These are phyloP conservation scores for Phialocephala sp. DNA, from an alignment of 2,329 filamentous ascomycete genomes.

Conservation along the genomic window DNA sequence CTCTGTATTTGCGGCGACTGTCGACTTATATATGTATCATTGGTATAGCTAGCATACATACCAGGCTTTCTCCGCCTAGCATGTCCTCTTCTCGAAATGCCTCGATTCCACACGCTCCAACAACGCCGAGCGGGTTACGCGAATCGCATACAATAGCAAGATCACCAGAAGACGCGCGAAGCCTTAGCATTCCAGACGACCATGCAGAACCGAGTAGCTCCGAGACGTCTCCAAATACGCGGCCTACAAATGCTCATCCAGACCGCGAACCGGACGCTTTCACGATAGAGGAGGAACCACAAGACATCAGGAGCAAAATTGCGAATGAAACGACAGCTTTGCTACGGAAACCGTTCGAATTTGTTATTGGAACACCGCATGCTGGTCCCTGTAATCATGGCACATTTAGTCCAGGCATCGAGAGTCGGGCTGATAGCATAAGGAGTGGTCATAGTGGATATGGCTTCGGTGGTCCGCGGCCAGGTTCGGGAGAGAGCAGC, in stretches of 20 bases:
- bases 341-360: conserved; percentile 48
- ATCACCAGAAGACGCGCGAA: conserved; percentile 33
- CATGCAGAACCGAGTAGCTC: conserved; percentile 28
- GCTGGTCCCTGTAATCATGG: conserved; percentile 68
- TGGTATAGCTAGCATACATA: not conserved
- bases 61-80: not conserved
- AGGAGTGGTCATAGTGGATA: conserved; percentile 33
- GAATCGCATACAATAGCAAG: conserved; percentile 37
- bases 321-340: conserved; percentile 59
- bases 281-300: conserved; percentile 24
- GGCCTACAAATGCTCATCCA: conserved; percentile 26
- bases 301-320: conserved; percentile 24
- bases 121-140: conserved; percentile 39
- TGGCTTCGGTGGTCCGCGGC: conserved; percentile 32
- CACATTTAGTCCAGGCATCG: conserved; percentile 74
- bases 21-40: not conserved
- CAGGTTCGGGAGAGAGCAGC: conserved; percentile 24
- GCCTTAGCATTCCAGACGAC: not conserved
- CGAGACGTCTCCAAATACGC: conserved; percentile 33
- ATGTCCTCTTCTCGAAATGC: conserved; percentile 23
- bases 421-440: conserved; percentile 40
- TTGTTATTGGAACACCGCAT: conserved; percentile 34
- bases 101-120: conserved; percentile 35
- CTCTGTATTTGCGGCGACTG: not conserved
- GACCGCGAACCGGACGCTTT: conserved; percentile 25